These are phyloP conservation scores for Penicillium nordicum DNA, from an alignment of 2,329 filamentous ascomycete genomes.

Conservation along the genomic window DNA sequence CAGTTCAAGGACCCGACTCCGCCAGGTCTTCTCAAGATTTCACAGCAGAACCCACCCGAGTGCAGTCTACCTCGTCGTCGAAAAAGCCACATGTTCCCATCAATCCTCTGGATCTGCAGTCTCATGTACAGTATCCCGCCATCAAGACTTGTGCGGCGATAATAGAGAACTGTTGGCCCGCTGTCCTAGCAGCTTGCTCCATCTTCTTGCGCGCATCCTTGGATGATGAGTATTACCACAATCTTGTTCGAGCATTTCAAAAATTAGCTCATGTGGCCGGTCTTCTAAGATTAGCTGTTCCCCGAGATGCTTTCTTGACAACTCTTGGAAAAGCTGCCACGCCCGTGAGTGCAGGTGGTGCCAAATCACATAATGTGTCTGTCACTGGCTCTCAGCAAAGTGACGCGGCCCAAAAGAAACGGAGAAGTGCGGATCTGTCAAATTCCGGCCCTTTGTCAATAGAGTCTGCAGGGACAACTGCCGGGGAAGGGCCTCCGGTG, in stretches of 20 bases:
- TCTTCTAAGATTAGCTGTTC: slow-evolving; percentile 75
- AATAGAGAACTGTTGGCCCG: slow-evolving; percentile 92
- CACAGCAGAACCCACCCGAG: slow-evolving; percentile 29
- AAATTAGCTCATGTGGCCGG: slow-evolving; percentile 94
- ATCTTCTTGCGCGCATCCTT: slow-evolving; percentile 90
- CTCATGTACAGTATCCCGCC: slow-evolving; percentile 67
- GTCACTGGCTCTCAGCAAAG: slow-evolving; percentile 21
- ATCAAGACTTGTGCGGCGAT: slow-evolving; percentile 76
- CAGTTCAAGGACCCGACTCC: slow-evolving; percentile 38
- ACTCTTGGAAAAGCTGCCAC: slow-evolving; percentile 91
- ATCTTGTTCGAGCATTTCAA: slow-evolving; percentile 86
- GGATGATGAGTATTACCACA: slow-evolving; percentile 91
- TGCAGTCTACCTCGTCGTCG: slow-evolving; percentile 20
- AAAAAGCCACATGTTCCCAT: slow-evolving; percentile 53
- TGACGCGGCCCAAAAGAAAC: slow-evolving; percentile 29
- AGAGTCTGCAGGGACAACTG: slow-evolving; percentile 24
- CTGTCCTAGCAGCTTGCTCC: slow-evolving; percentile 88
- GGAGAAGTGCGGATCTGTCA: slow-evolving; percentile 28
- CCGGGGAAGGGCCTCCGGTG: slow-evolving; percentile 44
- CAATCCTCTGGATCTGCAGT: slow-evolving; percentile 74
- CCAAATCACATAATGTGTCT: slow-evolving; percentile 21
- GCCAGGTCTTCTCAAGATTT: slow-evolving; percentile 27
- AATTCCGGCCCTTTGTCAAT: slow-evolving; percentile 22
- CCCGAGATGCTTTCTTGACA: slow-evolving; percentile 89
- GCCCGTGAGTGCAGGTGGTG: slow-evolving; percentile 61